phyloP scores from a whole-genome alignment of 306 rosid genomes.

The Datisca glomerata region DNA sequence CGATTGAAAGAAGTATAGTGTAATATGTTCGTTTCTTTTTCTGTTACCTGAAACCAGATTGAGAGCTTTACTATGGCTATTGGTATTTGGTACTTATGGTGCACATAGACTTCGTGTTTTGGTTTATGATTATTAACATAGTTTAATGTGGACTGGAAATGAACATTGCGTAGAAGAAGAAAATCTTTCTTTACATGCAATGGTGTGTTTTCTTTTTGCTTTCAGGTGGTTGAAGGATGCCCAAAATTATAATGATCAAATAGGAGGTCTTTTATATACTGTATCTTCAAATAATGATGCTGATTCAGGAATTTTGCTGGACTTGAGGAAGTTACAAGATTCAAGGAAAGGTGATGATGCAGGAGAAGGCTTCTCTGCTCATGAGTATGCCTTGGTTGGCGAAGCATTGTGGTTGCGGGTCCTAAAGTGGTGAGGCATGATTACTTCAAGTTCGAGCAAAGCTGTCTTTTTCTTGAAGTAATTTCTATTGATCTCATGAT shows the following conservation, averaged over 20 bases:
- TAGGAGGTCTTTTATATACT: constrained; percentile 42
- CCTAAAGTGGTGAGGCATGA: constrained; percentile 40
- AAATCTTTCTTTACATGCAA: neutral
- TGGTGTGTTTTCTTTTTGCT: constrained; percentile 2
- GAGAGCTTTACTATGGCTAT: too few relatives aligned
- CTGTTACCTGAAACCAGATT: too few relatives aligned
- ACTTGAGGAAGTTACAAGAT: constrained; percentile 37
- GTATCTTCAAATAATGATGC: constrained; percentile 22
- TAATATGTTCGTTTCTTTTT: too few relatives aligned
- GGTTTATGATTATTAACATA: neutral
- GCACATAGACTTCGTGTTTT: too few relatives aligned
- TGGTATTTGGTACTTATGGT: too few relatives aligned
- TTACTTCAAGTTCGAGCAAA: constrained; percentile 3
- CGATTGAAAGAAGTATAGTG: too few relatives aligned
- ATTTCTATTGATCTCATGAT: neutral
- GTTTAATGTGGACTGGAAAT: neutral
- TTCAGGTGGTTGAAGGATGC: constrained; percentile 79
- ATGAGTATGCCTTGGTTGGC: constrained; percentile 58
- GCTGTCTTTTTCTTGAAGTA: neutral
- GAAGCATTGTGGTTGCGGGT: constrained; percentile 65
- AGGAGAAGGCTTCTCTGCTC: constrained; percentile 40
- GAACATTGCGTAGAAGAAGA: neutral
- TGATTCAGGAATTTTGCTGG: constrained; percentile 33
- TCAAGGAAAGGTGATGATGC: constrained; percentile 11
- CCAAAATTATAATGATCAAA: constrained; percentile 23